A percentile compares a stretch with the other conserved stretches of the same genome.
Conservation (phyloP, 805 yeast species). For the Cyberlindnera euphorbiae region DNA sequence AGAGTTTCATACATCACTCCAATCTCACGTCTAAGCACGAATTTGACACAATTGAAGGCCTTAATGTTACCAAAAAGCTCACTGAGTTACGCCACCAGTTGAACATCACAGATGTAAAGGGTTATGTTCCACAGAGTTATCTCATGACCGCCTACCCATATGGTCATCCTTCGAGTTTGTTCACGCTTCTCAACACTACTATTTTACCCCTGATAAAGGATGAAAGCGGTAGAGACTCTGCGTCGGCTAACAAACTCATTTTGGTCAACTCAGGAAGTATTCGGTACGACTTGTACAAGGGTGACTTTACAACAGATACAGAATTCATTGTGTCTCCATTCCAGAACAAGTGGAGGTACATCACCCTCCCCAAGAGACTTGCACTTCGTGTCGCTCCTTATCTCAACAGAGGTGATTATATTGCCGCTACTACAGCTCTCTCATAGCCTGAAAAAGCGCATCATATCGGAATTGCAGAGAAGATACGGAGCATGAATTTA, state of each 20-base stretch:
- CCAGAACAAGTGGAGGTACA: slow-evolving; percentile 68
- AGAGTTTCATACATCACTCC: slow-evolving; percentile 66
- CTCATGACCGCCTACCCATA: slow-evolving; percentile 64
- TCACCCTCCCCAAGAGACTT: slow-evolving; percentile 52
- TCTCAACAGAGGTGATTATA: slow-evolving; percentile 54
- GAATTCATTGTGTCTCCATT: slow-evolving; percentile 85
- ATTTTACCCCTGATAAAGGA: slow-evolving; percentile 46
- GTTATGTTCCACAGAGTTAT: slow-evolving; percentile 63
- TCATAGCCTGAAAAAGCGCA: slow-evolving; percentile 16
- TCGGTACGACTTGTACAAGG: slow-evolving; percentile 80
- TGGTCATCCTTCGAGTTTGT: slow-evolving; percentile 52
- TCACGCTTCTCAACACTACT: slow-evolving; percentile 49
- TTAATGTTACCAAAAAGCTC: slow-evolving; percentile 41
- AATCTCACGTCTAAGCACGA: slow-evolving; percentile 14
- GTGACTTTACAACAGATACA: slow-evolving; percentile 75
- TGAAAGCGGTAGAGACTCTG: slow-evolving; percentile 15
- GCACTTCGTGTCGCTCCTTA: slow-evolving; percentile 51
- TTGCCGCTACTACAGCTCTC: slow-evolving; percentile 29
- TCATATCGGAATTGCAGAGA: too few relatives aligned
- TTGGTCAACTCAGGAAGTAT: slow-evolving; percentile 84
- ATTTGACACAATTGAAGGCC: slow-evolving; percentile 57
- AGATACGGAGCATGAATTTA: neutral
- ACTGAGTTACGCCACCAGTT: slow-evolving; percentile 40
- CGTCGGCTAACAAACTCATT: slow-evolving; percentile 40
- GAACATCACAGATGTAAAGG: slow-evolving; percentile 51